phyloP scores from a whole-genome alignment of 2,329 filamentous ascomycete genomes.

The Penicillium sp. region DNA sequence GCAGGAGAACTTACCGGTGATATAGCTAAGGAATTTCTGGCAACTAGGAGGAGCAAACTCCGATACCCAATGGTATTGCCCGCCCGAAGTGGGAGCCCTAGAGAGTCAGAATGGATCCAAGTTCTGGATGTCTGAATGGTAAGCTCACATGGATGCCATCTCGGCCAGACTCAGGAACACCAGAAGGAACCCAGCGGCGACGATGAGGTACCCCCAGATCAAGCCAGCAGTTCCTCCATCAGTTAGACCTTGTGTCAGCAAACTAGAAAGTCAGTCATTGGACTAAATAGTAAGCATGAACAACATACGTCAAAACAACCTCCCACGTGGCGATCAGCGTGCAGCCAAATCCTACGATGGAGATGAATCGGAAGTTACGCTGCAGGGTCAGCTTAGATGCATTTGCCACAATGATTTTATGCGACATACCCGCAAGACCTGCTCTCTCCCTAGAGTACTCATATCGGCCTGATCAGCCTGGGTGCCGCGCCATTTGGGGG shows the following conservation, averaged over 20 bases:
- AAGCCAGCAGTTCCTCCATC: conserved; percentile 56
- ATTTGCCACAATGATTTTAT: neutral
- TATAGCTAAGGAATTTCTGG: conserved; percentile 36
- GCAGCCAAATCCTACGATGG: conserved; percentile 46
- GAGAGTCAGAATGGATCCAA: neutral
- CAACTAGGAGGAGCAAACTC: conserved; percentile 34
- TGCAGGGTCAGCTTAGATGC: conserved; percentile 16
- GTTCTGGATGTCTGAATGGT: neutral
- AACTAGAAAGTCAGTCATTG: neutral
- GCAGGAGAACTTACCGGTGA: neutral
- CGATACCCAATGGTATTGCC: conserved; percentile 25
- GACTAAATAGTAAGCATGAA: neutral
- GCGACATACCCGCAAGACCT: conserved; percentile 38
- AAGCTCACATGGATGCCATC: conserved; percentile 48
- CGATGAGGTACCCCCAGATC: conserved; percentile 53
- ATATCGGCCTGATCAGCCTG: conserved; percentile 36
- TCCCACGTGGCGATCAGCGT: conserved; percentile 46
- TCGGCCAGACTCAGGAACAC: conserved; percentile 49
- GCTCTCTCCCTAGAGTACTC: conserved; percentile 38
- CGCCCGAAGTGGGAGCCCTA: conserved; percentile 41
- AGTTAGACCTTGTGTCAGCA: conserved; percentile 7
- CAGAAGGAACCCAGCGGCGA: conserved; percentile 46
- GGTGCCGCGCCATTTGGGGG: neutral
- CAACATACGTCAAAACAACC: conserved; percentile 38
- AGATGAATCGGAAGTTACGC: conserved; percentile 47